These are phyloP conservation scores for Scheffersomyces titani DNA, from an alignment of 1,139 yeast species.

Conservation along the genomic window DNA sequence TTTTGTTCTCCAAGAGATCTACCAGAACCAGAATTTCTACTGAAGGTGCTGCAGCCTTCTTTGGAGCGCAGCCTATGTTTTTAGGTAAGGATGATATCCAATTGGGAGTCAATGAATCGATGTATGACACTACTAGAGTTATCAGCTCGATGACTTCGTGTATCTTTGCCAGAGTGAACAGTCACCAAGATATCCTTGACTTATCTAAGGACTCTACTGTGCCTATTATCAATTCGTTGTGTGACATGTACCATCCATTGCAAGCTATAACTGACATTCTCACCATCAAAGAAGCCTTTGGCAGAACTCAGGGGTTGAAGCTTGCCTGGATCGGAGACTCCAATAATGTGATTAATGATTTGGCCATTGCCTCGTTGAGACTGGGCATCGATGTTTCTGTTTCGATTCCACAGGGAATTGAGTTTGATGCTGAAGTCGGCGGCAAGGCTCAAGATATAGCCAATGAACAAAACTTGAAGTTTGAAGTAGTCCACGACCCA, in stretches of 20 bases:
- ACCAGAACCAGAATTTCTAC: slow-evolving; percentile 93
- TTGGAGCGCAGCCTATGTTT: slow-evolving; percentile 97
- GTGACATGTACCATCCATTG: slow-evolving; percentile 91
- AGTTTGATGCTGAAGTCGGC: slow-evolving; percentile 60
- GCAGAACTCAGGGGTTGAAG: slow-evolving; percentile 60
- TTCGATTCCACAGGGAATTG: slow-evolving; percentile 78
- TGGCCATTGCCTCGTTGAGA: slow-evolving; percentile 87
- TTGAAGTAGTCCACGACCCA: slow-evolving; percentile 76
- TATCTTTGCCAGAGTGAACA: slow-evolving; percentile 91
- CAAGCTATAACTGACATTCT: slow-evolving; percentile 92
- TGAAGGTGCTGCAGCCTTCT: slow-evolving; percentile 91
- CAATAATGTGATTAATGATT: slow-evolving; percentile 91
- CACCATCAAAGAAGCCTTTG: slow-evolving; percentile 81
- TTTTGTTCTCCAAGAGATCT: slow-evolving; percentile 86
- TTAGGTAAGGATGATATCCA: slow-evolving; percentile 96
- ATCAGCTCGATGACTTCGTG: slow-evolving; percentile 94
- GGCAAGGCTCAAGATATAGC: slow-evolving; percentile 57
- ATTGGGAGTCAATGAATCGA: slow-evolving; percentile 88
- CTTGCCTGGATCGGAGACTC: slow-evolving; percentile 97
- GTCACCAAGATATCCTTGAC: slow-evolving; percentile 78
- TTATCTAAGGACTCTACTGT: slow-evolving; percentile 76
- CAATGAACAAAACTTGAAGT: slow-evolving; percentile 50
- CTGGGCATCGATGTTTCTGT: slow-evolving; percentile 81
- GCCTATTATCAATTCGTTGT: slow-evolving; percentile 89
- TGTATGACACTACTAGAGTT: slow-evolving; percentile 85